Base-by-base conservation (phyloP, 257 asterid species). In the Fraxinus cuspidata region DNA sequence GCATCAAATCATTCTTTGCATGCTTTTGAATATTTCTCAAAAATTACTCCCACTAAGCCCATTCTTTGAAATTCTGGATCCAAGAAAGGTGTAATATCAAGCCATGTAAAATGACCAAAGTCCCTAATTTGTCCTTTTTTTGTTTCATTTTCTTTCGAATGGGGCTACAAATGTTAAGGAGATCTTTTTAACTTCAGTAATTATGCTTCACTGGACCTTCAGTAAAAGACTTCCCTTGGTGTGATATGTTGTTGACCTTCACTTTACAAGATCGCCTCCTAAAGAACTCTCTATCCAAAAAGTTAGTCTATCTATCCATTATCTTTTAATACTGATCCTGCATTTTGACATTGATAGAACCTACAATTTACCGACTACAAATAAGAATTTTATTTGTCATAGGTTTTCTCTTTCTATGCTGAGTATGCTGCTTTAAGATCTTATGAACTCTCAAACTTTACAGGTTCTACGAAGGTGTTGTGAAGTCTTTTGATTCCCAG, bases 381-480 rank as follows among this genome's bases (percentile, higher is more conserved):
- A 68, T 40, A 42, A 23, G 18, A 56, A 72, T 85, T 67, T 37
- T 37, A 7, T 73, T 31, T 63, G 63, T 42, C 31, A 47, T 75
- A 44, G 15, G 35, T 27, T 63, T 4, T 63, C 35, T 34, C 19
- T 21, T 63, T 78, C 47, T 78, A 19, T 79, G 70, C 42, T 49
- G 69, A 21, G 13, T 58, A 21, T n/a, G 66, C 15, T n/a, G 28
- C 66, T 58, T 58, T 58, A 58, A 21, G 28, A 58, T 58, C 66
- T 58, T 5, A 0, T 74, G 9, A 38, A 58, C 70, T 78, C 60
- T 80, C 76, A 65, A 71, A 47, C 71, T 78, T 75, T 68, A 28
- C 79, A 96, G 99, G 89, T 96, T 87, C 81, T 96, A 96, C 70
- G 97, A 88, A 90, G 99, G 99, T 76, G 87, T 83, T 66, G 86